Base-by-base conservation (phyloP, 257 asterid genomes). In the Echium plantagineum region DNA sequence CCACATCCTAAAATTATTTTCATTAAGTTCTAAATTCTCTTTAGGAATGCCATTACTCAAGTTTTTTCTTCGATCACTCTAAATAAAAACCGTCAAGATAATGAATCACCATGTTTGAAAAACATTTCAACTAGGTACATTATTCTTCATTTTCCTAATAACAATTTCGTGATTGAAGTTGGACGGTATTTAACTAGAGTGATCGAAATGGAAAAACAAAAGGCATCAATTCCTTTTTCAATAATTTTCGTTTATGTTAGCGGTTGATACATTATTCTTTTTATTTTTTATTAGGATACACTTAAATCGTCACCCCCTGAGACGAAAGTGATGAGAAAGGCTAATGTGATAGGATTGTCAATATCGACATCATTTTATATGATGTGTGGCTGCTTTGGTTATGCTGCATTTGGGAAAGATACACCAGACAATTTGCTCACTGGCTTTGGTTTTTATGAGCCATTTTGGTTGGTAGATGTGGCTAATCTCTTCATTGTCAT, bases 321-420 rank as follows among this genome's bases (percentile, higher is more conserved):
- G 68, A 69, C 71, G 70, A 71, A 78, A 74, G 86, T 83, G 74
- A 80, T 83, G 90, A 85, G 83, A 67, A 83, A 52, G 82, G 84
- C 85, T 58, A 80, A 72, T 53, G 5, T 63, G n/a, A 61, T 78
- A 55, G 84, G 69, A 28, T 73, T 85, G 0, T 57, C 77, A 5
- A 73, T 77, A 4, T 77, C 90, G 28, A 83, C 90, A 16, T 48
- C 72, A 30, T 85, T 82, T 80, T 85, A 85, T 51, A 67, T 85
- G 85, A 75, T 82, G 84, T 82, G 87, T 53, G 90, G 86, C 49
- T 78, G 83, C 69, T 71, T 85, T 10, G 88, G 90, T 18, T 85
- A 83, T 30, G 90, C 90, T 52, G 88, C 90, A 19, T 85, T 83
- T 15, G 90, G 90, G 30, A 77, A 83, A 69, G 52, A 76, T 26